Evolutionary conservation across 2,329 filamentous ascomycete species (phyloP).

Genomic region (Beauveria scarabaeidicola): DNA sequence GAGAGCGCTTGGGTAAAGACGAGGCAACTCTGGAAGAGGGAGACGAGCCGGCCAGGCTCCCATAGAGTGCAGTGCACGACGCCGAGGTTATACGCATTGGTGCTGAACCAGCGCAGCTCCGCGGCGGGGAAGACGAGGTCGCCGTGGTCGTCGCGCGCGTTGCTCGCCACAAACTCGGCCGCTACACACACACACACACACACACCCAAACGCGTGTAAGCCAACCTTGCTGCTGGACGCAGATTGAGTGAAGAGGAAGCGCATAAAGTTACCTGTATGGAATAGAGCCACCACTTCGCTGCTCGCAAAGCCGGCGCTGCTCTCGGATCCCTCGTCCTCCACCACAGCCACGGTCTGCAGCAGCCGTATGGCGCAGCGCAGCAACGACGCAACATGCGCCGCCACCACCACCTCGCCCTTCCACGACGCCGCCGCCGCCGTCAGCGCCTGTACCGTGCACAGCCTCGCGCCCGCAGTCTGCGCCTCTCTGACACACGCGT

Average conservation of each 20-base stretch:
- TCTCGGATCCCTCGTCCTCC: slow-evolving; percentile 13
- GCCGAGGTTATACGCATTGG: slow-evolving; percentile 71
- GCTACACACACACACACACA: too few relatives aligned
- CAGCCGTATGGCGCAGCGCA: slow-evolving; percentile 45
- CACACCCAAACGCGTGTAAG: neutral
- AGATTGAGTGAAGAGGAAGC: neutral
- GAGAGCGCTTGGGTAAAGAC: slow-evolving; percentile 45
- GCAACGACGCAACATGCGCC: slow-evolving; percentile 27
- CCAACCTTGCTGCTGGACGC: too few relatives aligned
- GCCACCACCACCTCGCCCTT: slow-evolving; percentile 12
- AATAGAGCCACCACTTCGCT: neutral
- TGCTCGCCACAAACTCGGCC: neutral
- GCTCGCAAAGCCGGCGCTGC: neutral
- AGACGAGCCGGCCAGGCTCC: slow-evolving; percentile 42
- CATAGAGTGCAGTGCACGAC: slow-evolving; percentile 51
- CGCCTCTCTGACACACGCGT: slow-evolving; percentile 73
- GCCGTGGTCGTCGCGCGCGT: slow-evolving; percentile 25
- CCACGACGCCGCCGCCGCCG: slow-evolving; percentile 23
- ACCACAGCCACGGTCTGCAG: slow-evolving; percentile 33
- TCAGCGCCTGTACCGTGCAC: slow-evolving; percentile 39
- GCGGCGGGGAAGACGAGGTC: slow-evolving; percentile 46
- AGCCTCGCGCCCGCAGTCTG: slow-evolving; percentile 54
- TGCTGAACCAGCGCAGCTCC: slow-evolving; percentile 79
- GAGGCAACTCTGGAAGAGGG: slow-evolving; percentile 48
- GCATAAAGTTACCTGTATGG: neutral